phyloP scores from a whole-genome alignment of 2,329 filamentous ascomycete genomes.

The Pyricularia grisea region DNA sequence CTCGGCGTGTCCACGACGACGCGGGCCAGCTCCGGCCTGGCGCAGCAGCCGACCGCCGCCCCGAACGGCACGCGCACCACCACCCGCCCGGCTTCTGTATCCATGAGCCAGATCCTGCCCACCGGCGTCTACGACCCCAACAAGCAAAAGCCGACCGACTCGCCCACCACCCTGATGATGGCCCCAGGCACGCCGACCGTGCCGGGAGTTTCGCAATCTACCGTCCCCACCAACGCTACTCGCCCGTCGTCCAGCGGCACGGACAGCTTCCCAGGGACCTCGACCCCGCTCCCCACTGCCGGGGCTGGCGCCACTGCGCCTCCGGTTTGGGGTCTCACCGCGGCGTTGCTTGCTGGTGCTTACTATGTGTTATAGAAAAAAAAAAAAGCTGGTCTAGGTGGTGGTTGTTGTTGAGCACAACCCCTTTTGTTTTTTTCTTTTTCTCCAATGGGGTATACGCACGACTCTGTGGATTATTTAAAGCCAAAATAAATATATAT shows the following conservation, averaged over 20 bases:
- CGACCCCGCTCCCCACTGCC: not conserved
- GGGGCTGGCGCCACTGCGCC: not conserved
- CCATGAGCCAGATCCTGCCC: not conserved
- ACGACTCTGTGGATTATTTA: too few relatives aligned
- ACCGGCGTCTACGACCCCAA: not conserved
- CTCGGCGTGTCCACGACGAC: not conserved
- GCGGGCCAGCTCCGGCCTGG: too few relatives aligned
- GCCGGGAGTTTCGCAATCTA: not conserved
- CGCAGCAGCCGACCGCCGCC: not conserved
- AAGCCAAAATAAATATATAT: too few relatives aligned
- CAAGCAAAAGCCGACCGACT: not conserved
- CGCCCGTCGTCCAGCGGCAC: not conserved
- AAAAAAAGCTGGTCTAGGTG: too few relatives aligned
- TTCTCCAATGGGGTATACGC: too few relatives aligned
- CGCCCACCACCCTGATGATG: slow-evolving; percentile 3
- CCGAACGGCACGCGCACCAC: not conserved
- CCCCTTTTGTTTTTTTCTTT: too few relatives aligned
- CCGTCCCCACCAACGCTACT: not conserved
- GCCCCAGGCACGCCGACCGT: not conserved
- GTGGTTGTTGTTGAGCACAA: too few relatives aligned
- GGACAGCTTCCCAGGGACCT: not conserved
- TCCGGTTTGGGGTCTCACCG: not conserved
- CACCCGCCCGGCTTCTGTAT: not conserved
- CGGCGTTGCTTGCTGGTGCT: not conserved
- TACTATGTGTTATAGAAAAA: not conserved